A percentile compares a stretch with the other conserved stretches of the same genome.
Evolutionary conservation across 2,329 filamentous ascomycete genomes (phyloP).

Genomic region (Cordyceps tenuipes): DNA sequence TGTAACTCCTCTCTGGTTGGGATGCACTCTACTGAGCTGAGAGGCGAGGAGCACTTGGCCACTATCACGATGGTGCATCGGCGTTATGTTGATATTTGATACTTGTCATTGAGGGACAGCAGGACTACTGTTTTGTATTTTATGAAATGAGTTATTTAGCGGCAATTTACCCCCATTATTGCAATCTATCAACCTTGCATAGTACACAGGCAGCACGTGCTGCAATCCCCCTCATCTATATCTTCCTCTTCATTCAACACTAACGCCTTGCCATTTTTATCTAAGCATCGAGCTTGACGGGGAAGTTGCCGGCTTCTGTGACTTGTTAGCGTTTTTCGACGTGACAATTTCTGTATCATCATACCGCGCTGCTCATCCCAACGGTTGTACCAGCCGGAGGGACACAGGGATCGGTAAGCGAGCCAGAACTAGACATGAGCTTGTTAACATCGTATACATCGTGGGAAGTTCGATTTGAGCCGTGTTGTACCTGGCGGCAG

Average conservation of each 20-base stretch:
- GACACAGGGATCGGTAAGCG: slow-evolving; percentile 95
- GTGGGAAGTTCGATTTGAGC: not conserved
- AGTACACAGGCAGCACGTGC: slow-evolving; percentile 30
- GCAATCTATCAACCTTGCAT: slow-evolving; percentile 25
- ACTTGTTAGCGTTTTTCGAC: slow-evolving; percentile 21
- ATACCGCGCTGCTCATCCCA: slow-evolving; percentile 97
- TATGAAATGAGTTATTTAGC: not conserved
- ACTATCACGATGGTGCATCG: not conserved
- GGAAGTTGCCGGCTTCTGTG: slow-evolving; percentile 60
- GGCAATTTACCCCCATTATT: slow-evolving; percentile 11
- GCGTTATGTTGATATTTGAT: not conserved
- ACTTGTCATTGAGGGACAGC: slow-evolving; percentile 3
- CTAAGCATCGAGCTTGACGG: slow-evolving; percentile 55
- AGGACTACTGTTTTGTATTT: not conserved
- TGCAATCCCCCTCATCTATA: slow-evolving; percentile 19
- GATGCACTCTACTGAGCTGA: no score
- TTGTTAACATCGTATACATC: not conserved
- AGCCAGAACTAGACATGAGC: slow-evolving; percentile 71
- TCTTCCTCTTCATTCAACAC: slow-evolving; percentile 18
- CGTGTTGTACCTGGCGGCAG: slow-evolving; percentile 76
- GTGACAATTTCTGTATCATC: slow-evolving; percentile 24
- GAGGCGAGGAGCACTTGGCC: no score
- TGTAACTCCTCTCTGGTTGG: no score
- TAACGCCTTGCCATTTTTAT: slow-evolving; percentile 11
- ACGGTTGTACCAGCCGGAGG: slow-evolving; percentile 83